Evolutionary conservation across 257 asterid species (phyloP).

Genomic region (Asclepias syriaca): DNA sequence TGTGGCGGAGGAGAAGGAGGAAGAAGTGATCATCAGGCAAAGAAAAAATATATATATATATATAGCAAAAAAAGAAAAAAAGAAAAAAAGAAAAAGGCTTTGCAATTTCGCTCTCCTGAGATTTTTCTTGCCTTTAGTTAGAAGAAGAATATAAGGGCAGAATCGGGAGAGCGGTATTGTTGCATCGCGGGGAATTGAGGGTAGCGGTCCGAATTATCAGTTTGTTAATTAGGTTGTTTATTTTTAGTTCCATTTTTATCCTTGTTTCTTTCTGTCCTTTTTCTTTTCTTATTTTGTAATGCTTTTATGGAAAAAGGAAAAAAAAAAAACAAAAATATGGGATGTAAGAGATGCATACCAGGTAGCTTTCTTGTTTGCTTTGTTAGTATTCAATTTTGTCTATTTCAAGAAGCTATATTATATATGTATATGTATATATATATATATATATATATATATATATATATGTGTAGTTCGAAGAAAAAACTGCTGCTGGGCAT

Average conservation of each 20-base stretch:
- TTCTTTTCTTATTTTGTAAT: too few relatives aligned
- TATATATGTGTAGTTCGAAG: too few relatives aligned
- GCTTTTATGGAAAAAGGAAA: background rate
- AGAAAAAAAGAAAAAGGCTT: conserved; percentile 11
- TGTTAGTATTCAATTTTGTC: background rate
- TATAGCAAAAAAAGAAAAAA: too few relatives aligned
- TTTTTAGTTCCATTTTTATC: conserved; percentile 3
- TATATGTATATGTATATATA: too few relatives aligned
- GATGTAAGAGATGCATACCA: conserved; percentile 57
- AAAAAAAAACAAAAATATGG: conserved; percentile 17
- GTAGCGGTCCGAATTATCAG: conserved; percentile 53
- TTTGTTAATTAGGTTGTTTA: background rate
- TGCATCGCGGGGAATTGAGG: conserved; percentile 63
- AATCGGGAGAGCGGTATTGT: conserved; percentile 33
- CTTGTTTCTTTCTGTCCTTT: conserved; percentile 3
- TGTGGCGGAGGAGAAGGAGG: conserved; percentile 24
- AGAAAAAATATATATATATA: too few relatives aligned
- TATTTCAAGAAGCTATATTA: too few relatives aligned
- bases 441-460: too few relatives aligned
- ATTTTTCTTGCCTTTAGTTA: conserved; percentile 18
- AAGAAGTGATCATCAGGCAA: background rate
- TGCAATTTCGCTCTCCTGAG: conserved; percentile 46
- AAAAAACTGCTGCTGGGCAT: conserved; percentile 28
- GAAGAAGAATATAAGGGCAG: conserved; percentile 5
- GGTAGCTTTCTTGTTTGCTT: conserved; percentile 22